These are phyloP conservation scores for Bipolaris cookei DNA, from an alignment of 2,329 filamentous ascomycete genomes.

Conservation along the genomic window DNA sequence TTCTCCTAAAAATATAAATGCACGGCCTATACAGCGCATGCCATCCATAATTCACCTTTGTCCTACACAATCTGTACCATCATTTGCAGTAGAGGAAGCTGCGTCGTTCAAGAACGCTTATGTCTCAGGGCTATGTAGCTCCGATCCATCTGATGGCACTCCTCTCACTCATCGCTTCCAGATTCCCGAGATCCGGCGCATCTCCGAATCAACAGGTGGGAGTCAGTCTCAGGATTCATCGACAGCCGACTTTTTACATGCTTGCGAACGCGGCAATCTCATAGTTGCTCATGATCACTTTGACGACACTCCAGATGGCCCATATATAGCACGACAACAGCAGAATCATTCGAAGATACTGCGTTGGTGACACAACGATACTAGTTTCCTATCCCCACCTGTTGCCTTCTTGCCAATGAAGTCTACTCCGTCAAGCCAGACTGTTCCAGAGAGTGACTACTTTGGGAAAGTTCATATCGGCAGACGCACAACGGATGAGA, in stretches of 20 bases:
- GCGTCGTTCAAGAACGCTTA: background rate
- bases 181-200: slow-evolving; percentile 12
- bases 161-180: slow-evolving; percentile 13
- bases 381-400: too few species aligned
- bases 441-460: slow-evolving; percentile 1
- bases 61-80: slow-evolving; percentile 15
- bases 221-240: background rate
- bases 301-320: slow-evolving; percentile 1
- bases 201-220: slow-evolving; percentile 5
- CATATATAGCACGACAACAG: background rate
- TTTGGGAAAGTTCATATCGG: slow-evolving; percentile 4
- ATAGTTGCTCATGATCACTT: slow-evolving; percentile 7
- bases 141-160: slow-evolving; percentile 22
- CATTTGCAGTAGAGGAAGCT: slow-evolving; percentile 4
- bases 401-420: background rate
- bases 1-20: background rate
- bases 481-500: background rate
- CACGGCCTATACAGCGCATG: slow-evolving; percentile 14
- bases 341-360: slow-evolving; percentile 2
- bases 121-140: slow-evolving; percentile 11
- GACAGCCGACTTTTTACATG: background rate
- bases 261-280: slow-evolving; percentile 15
- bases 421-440: background rate
- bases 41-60: slow-evolving; percentile 17
- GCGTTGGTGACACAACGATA: background rate